Evolutionary conservation across 129 eudicot species (phyloP).

Genomic region (Centrapalus pauciflorus): DNA sequence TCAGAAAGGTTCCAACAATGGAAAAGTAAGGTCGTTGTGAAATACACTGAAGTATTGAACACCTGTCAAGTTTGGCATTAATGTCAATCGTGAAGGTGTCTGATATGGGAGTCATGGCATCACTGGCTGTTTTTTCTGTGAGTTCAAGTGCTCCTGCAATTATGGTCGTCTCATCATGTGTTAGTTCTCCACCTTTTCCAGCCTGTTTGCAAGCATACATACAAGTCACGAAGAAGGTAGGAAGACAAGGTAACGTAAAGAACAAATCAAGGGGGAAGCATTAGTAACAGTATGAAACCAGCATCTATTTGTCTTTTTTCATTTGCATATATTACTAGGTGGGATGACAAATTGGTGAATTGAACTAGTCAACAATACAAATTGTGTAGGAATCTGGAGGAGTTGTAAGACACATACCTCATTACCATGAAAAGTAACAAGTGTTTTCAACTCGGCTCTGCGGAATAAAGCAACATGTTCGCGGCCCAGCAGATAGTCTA

Average conservation of each 20-base stretch:
- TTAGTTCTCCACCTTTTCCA: constrained; percentile 96
- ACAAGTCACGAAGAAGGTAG: not conserved
- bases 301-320: not conserved
- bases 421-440: constrained; percentile 84
- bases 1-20: constrained; percentile 3
- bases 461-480: constrained; percentile 80
- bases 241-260: not conserved
- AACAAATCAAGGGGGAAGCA: not conserved
- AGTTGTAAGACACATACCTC: constrained; percentile 43
- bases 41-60: not conserved
- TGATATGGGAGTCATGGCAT: constrained; percentile 94
- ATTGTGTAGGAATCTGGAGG: not conserved
- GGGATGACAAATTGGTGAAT: not conserved
- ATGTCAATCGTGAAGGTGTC: constrained; percentile 79
- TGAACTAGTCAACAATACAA: not conserved
- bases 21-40: not conserved
- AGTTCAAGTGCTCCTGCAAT: constrained; percentile 96
- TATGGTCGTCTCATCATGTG: constrained; percentile 95
- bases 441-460: constrained; percentile 91
- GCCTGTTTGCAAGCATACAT: constrained; percentile 42
- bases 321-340: not conserved
- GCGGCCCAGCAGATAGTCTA: constrained; percentile 70
- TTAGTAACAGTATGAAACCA: not conserved
- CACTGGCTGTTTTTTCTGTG: constrained; percentile 83
- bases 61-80: constrained; percentile 86